These are phyloP conservation scores for Picea abies DNA, from an alignment of 83 land plant species.

Conservation along the genomic window DNA sequence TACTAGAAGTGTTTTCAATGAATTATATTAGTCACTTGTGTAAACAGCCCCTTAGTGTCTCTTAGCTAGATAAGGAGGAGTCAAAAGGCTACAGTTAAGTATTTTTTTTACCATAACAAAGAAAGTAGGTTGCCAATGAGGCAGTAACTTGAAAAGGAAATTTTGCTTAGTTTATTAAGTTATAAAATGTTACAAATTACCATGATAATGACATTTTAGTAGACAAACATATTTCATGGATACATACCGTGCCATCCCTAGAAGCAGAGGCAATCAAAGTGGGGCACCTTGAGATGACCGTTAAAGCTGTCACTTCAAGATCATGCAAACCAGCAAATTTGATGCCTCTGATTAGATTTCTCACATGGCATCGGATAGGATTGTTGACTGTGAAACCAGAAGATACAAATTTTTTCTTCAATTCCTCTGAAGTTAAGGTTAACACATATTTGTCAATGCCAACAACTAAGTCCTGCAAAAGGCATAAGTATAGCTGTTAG, in stretches of 20 bases:
- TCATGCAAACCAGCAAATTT: conserved; percentile 21
- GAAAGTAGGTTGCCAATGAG: background rate
- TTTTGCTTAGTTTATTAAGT: background rate
- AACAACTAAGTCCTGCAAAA: conserved; percentile 15
- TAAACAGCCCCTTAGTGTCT: background rate
- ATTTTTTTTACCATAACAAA: background rate
- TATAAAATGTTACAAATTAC: background rate
- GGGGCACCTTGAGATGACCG: conserved; percentile 10
- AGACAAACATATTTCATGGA: background rate
- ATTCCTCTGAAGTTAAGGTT: conserved; percentile 7
- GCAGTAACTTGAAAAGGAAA: background rate
- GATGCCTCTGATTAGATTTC: conserved; percentile 12
- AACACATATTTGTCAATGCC: conserved; percentile 17
- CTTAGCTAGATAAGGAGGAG: background rate
- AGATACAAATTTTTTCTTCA: conserved; percentile 6
- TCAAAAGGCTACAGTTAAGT: background rate
- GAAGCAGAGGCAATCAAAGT: conserved; percentile 24
- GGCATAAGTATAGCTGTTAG: background rate
- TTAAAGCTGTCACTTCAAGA: conserved; percentile 21
- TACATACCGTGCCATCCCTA: conserved; percentile 29
- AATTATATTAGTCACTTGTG: background rate
- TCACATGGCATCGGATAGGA: conserved; percentile 18
- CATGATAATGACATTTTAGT: background rate
- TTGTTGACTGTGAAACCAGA: conserved; percentile 19
- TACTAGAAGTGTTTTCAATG: background rate